phyloP scores from a whole-genome alignment of 306 rosid species.

The Spatholobus suberectus region DNA sequence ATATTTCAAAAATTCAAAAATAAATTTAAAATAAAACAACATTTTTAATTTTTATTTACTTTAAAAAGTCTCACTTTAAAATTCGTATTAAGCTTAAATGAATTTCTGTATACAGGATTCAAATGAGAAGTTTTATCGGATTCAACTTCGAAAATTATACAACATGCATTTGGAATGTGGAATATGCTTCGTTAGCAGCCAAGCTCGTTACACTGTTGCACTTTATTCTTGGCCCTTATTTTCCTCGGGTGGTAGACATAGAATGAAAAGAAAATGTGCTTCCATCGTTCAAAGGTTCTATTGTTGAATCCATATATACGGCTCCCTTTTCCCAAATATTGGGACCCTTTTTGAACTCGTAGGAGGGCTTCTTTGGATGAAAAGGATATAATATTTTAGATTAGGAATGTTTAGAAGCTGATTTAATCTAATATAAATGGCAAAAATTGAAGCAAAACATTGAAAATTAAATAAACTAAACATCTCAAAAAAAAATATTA shows the following conservation, averaged over 20 bases:
- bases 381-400: not conserved
- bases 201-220: not conserved
- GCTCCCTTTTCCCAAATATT: conserved; percentile 34
- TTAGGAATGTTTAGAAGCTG: not conserved
- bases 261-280: not conserved
- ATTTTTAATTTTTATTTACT: not conserved
- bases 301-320: not conserved
- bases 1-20: not conserved
- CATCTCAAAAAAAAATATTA: not conserved
- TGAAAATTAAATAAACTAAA: no score
- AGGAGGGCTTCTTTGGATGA: conserved; percentile 3
- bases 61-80: not conserved
- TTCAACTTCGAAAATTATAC: not conserved
- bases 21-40: not conserved
- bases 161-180: not conserved
- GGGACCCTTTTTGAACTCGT: conserved; percentile 24
- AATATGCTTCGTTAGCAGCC: conserved; percentile 16
- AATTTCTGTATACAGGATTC: not conserved
- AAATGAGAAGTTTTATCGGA: not conserved
- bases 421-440: no score
- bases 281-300: conserved; percentile 30
- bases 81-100: not conserved
- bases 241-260: not conserved
- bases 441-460: no score
- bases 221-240: conserved; percentile 18